phyloP scores from a whole-genome alignment of 805 yeast genomes.

The Ogataea corticis region DNA sequence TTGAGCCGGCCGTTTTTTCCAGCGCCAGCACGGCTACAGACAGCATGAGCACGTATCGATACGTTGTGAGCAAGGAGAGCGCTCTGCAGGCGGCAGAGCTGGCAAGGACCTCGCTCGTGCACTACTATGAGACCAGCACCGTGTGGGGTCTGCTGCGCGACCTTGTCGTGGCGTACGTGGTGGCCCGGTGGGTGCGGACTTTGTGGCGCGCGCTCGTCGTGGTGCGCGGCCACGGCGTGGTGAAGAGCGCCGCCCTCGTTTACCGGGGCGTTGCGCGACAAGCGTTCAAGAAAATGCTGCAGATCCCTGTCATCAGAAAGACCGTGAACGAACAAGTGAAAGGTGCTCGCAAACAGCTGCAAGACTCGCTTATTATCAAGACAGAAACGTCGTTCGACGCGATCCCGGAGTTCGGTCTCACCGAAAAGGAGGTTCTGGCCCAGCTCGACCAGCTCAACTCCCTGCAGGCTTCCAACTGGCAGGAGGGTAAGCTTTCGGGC shows the following conservation, averaged over 20 bases:
- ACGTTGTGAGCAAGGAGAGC: not conserved
- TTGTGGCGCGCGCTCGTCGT: constrained; percentile 2
- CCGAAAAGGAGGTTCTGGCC: constrained; percentile 43
- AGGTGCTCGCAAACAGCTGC: constrained; percentile 49
- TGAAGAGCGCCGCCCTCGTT: constrained; percentile 8
- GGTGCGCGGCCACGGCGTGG: constrained; percentile 30
- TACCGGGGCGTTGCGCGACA: constrained; percentile 10
- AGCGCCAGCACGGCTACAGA: not conserved
- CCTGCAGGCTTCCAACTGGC: constrained; percentile 73
- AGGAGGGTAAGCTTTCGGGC: constrained; percentile 83
- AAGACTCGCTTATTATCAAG: constrained; percentile 56
- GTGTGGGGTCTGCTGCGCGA: constrained; percentile 9
- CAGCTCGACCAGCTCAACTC: constrained; percentile 51
- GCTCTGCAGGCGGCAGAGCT: not conserved
- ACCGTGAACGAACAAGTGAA: constrained; percentile 63
- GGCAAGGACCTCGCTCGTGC: not conserved
- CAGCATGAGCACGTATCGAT: not conserved
- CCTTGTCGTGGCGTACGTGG: constrained; percentile 10
- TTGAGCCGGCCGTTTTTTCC: too few species aligned
- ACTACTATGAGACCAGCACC: constrained; percentile 12
- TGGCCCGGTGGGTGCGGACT: constrained; percentile 3
- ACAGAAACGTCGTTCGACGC: constrained; percentile 43
- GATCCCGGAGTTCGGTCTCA: constrained; percentile 64
- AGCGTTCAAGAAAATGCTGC: constrained; percentile 18
- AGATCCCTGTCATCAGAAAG: constrained; percentile 40